Evolutionary conservation across 2,329 filamentous ascomycete genomes (phyloP), one percentile per base, ranked within the genome.

Genomic region (Trichoderma sp.): DNA sequence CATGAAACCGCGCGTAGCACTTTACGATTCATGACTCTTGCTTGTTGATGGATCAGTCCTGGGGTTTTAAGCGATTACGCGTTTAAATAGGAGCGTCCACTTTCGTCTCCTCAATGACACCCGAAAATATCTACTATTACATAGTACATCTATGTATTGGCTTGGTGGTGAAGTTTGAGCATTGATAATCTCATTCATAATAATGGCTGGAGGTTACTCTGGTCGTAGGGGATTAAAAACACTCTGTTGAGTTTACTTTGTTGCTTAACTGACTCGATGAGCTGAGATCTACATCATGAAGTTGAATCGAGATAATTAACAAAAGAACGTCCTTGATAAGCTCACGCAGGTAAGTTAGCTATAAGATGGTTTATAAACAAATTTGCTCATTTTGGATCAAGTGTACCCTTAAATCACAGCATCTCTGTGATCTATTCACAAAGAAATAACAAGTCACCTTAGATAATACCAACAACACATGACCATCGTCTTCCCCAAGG

Each of bases 11-110:
- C 52, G 59, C 32, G 59, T 52, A 35, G 42, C 42, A 37, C 59
- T 63, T 50, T 52, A 56, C 56, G 61, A 64, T 64, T 56, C 61
- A 64, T 64, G 17, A 50, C 56, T 56, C 56, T 34, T 29, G 10
- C 8, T 61, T 25, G 19, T 25, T 50, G 19, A 39, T 53, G 13
- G 32, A n/a, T 54, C 13, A 10, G 17, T 5, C 19, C 13, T 3
- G 12, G 22, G 17, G 19, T 64, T 39, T 35, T 25, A 25, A 56
- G 61, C 61, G 34, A 42, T 45, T 17, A 32, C 35, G 50, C 50
- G 52, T 54, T 54, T 53, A 37, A 7, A 17, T 45, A 50, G 35
- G 32, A 9, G 22, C 17, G 27, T n/a, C 59, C 45, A 37, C 45
- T 6, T 63, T 27, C 27, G 17, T 25, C 4, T 32, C 6, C 9